Evolutionary conservation across 2,329 filamentous ascomycete species (phyloP).

Genomic region (Curvularia spicifera): DNA sequence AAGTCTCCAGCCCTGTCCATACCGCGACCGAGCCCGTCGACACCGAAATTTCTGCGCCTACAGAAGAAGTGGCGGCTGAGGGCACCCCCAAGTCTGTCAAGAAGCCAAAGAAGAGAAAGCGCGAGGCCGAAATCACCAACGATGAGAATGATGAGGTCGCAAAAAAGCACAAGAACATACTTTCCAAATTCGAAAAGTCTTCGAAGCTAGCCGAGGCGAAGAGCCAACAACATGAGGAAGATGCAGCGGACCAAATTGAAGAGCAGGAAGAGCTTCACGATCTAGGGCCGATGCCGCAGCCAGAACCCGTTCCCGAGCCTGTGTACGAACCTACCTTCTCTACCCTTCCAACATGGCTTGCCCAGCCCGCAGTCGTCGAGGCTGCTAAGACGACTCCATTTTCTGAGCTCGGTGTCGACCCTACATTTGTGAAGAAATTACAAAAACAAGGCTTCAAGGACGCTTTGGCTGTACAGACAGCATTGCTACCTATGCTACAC

Average conservation of each 20-base stretch:
- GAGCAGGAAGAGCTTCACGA: constrained; percentile 65
- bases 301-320: constrained; percentile 65
- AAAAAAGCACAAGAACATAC: constrained; percentile 50
- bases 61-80: constrained; percentile 12
- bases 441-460: constrained; percentile 71
- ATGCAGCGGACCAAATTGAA: constrained; percentile 45
- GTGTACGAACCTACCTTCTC: constrained; percentile 72
- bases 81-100: constrained; percentile 29
- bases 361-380: constrained; percentile 73
- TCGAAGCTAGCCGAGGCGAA: constrained; percentile 38
- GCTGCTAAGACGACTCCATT: constrained; percentile 68
- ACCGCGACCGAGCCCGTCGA: constrained; percentile 1
- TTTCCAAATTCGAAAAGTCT: constrained; percentile 56
- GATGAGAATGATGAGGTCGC: constrained; percentile 36
- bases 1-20: constrained; percentile 8
- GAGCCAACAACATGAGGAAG: constrained; percentile 20
- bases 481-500: constrained; percentile 79
- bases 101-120: constrained; percentile 48
- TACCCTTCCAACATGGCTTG: constrained; percentile 81
- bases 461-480: constrained; percentile 81
- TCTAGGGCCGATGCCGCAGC: constrained; percentile 82
- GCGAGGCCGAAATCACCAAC: constrained; percentile 29
- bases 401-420: constrained; percentile 65
- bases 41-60: constrained; percentile 7
- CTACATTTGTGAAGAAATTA: constrained; percentile 67